Evolutionary conservation across 148 eudicot genomes (phyloP).

Genomic region (Limonium bicolor): DNA sequence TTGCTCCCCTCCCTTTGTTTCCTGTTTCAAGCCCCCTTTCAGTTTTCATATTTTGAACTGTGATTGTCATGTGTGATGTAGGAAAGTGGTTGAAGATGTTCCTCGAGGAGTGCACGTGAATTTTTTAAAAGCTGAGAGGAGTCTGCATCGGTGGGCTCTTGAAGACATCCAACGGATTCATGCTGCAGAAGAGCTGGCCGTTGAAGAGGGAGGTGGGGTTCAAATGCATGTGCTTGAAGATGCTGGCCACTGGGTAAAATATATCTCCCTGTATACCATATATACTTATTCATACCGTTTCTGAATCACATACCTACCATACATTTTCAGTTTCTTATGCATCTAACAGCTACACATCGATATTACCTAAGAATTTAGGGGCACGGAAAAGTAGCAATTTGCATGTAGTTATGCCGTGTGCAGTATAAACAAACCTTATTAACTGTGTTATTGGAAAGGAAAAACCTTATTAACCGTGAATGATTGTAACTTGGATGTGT

Average conservation of each 20-base stretch:
- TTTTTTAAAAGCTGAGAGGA: conserved; percentile 90
- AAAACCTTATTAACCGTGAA: neutral
- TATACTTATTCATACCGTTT: neutral
- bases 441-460: too few species aligned
- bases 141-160: conserved; percentile 90
- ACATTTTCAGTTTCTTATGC: neutral
- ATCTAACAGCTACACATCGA: too few species aligned
- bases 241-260: conserved; percentile 89
- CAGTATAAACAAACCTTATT: neutral
- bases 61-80: too few species aligned
- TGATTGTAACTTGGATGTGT: neutral
- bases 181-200: conserved; percentile 80
- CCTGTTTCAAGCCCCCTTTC: too few species aligned
- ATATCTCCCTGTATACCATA: neutral
- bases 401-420: too few species aligned
- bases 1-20: too few species aligned
- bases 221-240: conserved; percentile 97
- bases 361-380: too few species aligned
- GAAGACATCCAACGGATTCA: conserved; percentile 81
- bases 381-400: too few species aligned
- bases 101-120: conserved; percentile 87
- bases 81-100: conserved; percentile 83
- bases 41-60: too few species aligned
- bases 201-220: conserved; percentile 75
- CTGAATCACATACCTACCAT: neutral